A percentile compares a stretch with the other conserved stretches of the same genome.
Evolutionary conservation across 1,284 basidiomycete species (phyloP).

Genomic region (Inonotus hispidus): DNA sequence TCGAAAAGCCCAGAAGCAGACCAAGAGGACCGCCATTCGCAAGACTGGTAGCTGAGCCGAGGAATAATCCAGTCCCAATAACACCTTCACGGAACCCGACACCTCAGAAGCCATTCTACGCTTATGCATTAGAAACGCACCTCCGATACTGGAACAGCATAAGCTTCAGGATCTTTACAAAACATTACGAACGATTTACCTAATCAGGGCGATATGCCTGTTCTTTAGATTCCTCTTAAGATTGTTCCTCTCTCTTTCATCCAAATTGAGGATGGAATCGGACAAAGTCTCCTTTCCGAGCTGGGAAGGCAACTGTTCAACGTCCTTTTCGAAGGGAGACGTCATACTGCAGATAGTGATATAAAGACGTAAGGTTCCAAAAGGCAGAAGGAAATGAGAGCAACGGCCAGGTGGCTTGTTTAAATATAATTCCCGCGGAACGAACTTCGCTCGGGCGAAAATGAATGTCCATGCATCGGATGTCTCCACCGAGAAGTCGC

Average conservation of each 20-base stretch:
- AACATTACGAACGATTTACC: slow-evolving; percentile 31
- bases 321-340: slow-evolving; percentile 9
- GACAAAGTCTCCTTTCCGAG: not conserved
- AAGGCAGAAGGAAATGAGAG: not conserved
- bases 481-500: not conserved
- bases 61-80: slow-evolving; percentile 66
- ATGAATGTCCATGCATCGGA: not conserved
- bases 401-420: not conserved
- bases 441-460: not conserved
- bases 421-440: not conserved
- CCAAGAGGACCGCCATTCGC: slow-evolving; percentile 52
- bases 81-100: slow-evolving; percentile 45
- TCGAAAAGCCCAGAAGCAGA: slow-evolving; percentile 57
- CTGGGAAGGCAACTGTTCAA: not conserved
- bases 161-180: slow-evolving; percentile 2
- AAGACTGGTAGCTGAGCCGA: slow-evolving; percentile 57
- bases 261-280: slow-evolving; percentile 2
- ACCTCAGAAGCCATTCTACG: not conserved
- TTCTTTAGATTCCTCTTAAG: slow-evolving; percentile 59
- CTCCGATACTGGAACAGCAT: slow-evolving; percentile 17
- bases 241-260: slow-evolving; percentile 21
- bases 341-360: not conserved
- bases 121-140: not conserved
- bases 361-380: not conserved
- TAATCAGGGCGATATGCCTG: slow-evolving; percentile 66